A percentile compares a stretch with the other conserved stretches of the same genome.
Evolutionary conservation across 176 grass and related monocot genomes (phyloP).

Genomic region (Calamus simplicifolius): DNA sequence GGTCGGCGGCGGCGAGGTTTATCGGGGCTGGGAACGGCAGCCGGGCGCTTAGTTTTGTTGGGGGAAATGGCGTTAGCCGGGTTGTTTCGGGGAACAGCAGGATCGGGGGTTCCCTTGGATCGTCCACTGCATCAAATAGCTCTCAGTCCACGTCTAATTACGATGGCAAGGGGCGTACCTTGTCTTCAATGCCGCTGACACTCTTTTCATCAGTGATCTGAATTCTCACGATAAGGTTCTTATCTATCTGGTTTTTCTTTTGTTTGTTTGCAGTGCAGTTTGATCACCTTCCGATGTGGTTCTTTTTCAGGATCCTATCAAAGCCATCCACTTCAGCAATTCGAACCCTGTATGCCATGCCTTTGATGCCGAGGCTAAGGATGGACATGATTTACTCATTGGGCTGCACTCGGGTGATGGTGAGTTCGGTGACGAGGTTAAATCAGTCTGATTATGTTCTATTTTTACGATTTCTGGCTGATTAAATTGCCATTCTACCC

Average conservation of each 20-base stretch:
- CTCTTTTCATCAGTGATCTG: slow-evolving; percentile 84
- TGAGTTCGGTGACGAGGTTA: slow-evolving; percentile 11
- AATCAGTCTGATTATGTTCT: neutral
- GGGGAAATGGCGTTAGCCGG: slow-evolving; percentile 55
- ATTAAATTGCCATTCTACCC: neutral
- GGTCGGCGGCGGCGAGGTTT: slow-evolving; percentile 69
- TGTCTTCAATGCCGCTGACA: slow-evolving; percentile 71
- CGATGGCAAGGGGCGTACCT: slow-evolving; percentile 77
- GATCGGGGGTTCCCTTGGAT: slow-evolving; percentile 39
- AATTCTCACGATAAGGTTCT: slow-evolving; percentile 82
- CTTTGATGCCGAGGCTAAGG: slow-evolving; percentile 85
- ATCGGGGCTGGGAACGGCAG: slow-evolving; percentile 62
- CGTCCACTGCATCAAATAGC: slow-evolving; percentile 24
- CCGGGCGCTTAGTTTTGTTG: slow-evolving; percentile 71
- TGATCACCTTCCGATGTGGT: slow-evolving; percentile 7
- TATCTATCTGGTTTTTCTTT: slow-evolving; percentile 8
- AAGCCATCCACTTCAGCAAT: slow-evolving; percentile 84
- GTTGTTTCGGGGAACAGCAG: slow-evolving; percentile 62
- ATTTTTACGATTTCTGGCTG: neutral
- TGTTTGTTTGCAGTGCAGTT: slow-evolving; percentile 7
- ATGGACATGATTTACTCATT: slow-evolving; percentile 81
- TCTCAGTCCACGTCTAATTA: slow-evolving; percentile 52
- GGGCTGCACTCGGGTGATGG: slow-evolving; percentile 82
- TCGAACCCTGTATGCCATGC: slow-evolving; percentile 79
- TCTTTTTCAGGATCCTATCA: slow-evolving; percentile 62